phyloP scores from a whole-genome alignment of 345 rosid genomes.

The Salix brachista region DNA sequence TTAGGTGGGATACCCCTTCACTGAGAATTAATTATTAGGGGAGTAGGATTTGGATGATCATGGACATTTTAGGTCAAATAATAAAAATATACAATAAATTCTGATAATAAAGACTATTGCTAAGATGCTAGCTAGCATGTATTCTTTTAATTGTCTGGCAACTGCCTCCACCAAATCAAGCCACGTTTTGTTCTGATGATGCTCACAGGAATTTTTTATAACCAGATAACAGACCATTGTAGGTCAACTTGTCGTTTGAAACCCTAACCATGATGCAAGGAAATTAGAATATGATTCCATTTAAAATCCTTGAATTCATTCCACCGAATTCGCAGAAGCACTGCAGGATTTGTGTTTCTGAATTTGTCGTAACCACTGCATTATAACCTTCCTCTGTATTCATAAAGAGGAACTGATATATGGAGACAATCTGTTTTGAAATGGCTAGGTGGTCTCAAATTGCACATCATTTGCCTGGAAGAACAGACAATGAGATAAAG shows the following conservation, averaged over 20 bases:
- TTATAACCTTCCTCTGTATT: neutral
- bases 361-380: neutral
- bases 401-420: neutral
- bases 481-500: slow-evolving; percentile 95
- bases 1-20: neutral
- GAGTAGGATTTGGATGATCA: neutral
- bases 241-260: neutral
- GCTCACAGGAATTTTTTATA: neutral
- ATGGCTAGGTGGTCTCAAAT: slow-evolving; percentile 79
- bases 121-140: neutral
- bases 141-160: neutral
- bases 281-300: neutral
- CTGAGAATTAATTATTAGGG: neutral
- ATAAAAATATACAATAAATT: neutral
- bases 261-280: neutral
- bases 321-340: neutral
- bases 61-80: neutral
- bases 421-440: neutral
- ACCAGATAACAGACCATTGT: neutral
- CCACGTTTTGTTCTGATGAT: neutral
- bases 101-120: neutral
- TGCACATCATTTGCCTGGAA: slow-evolving; percentile 80
- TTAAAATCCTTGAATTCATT: neutral
- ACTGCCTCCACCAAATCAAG: neutral
- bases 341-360: neutral